phyloP scores from a whole-genome alignment of 176 grass and related monocot species.

The Raddia guianensis region DNA sequence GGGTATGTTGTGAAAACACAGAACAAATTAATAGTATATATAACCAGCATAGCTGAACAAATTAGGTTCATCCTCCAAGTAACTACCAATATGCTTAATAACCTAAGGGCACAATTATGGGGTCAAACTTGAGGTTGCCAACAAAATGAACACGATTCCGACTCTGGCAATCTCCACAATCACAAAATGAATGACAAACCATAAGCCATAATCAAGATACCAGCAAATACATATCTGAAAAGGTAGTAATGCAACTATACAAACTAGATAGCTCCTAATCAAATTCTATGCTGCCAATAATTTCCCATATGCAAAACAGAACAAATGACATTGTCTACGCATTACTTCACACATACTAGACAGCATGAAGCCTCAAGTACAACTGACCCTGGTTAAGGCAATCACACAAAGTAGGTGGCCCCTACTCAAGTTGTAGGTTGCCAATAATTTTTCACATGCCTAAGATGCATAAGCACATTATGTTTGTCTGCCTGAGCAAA shows the following conservation, averaged over 20 bases:
- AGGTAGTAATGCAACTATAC: not conserved
- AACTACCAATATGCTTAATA: conserved; percentile 80
- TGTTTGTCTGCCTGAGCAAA: not conserved
- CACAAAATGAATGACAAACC: conserved; percentile 22
- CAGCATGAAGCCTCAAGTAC: no score
- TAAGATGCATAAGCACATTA: conserved; percentile 14
- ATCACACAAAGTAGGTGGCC: not conserved
- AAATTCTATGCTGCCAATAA: no score
- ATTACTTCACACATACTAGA: no score
- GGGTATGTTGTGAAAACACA: conserved; percentile 7
- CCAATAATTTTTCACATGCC: conserved; percentile 6
- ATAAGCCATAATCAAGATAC: not conserved
- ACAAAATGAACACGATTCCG: not conserved
- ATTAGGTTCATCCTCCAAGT: conserved; percentile 91
- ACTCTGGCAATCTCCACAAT: not conserved
- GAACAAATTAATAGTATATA: conserved; percentile 1
- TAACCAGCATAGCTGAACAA: conserved; percentile 79
- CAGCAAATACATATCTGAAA: not conserved
- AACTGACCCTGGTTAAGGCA: no score
- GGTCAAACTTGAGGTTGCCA: no score
- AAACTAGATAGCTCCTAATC: no score
- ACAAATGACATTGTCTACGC: no score
- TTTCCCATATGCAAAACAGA: no score
- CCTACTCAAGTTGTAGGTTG: not conserved
- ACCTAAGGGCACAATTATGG: conserved; percentile 71